Conservation (phyloP, 2,329 filamentous ascomycete species). For the Xylaria sp. region DNA sequence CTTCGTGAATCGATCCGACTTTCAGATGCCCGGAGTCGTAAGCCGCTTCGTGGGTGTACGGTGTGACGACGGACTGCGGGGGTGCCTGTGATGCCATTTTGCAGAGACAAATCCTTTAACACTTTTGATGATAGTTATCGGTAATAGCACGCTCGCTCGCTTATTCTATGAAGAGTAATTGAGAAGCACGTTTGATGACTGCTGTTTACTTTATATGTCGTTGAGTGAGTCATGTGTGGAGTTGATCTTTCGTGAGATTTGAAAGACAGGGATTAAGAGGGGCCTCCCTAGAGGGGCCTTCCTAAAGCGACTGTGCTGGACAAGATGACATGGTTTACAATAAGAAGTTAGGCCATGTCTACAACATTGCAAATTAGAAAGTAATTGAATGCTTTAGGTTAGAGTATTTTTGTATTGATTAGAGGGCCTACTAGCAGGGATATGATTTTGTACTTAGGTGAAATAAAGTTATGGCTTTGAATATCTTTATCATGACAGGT, state of each 20-base stretch:
- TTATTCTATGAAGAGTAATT: background rate
- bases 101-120: background rate
- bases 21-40: conserved; percentile 30
- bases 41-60: conserved; percentile 34
- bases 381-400: background rate
- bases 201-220: background rate
- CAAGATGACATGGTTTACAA: background rate
- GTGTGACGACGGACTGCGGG: conserved; percentile 7
- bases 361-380: background rate
- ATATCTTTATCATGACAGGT: too few species aligned
- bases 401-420: background rate
- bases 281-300: conserved; percentile 13
- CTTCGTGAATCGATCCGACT: conserved; percentile 34
- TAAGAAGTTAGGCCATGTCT: background rate
- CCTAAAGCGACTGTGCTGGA: conserved; percentile 1
- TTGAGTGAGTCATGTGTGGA: conserved; percentile 18
- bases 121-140: background rate
- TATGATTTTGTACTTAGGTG: too few species aligned
- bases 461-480: too few species aligned
- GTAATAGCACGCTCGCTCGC: background rate
- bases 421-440: too few species aligned
- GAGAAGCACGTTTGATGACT: background rate
- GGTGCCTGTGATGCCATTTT: conserved; percentile 20
- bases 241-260: background rate
- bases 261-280: background rate